Percentiles rank a stretch among this genome's conserved stretches.
These are phyloP conservation scores for Zoysia pacifica DNA, from an alignment of 176 grass and related monocot species.

Conservation along the genomic window DNA sequence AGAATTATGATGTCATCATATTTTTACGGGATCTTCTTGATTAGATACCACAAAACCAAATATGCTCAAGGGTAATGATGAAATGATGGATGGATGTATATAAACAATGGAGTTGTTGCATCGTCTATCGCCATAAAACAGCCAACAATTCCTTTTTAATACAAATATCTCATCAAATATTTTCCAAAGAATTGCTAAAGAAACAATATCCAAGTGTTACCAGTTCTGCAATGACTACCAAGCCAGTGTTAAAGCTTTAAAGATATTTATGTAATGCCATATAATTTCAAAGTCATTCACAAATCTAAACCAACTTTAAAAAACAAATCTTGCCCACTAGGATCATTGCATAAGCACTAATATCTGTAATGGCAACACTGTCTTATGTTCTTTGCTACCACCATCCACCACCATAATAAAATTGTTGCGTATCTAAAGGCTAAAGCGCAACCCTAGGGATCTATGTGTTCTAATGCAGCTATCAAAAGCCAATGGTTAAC, in stretches of 20 bases:
- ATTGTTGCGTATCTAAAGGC: background rate
- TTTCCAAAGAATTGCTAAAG: background rate
- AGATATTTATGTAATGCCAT: conserved; percentile 11
- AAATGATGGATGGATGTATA: too few species aligned
- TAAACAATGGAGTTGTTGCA: too few species aligned
- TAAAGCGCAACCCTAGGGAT: background rate
- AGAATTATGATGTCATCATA: background rate
- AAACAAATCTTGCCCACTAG: background rate
- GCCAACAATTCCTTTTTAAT: too few species aligned
- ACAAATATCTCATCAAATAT: too few species aligned
- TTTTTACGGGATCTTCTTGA: background rate
- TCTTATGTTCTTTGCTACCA: background rate
- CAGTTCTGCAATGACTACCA: conserved; percentile 17
- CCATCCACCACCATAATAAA: background rate
- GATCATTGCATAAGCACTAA: background rate
- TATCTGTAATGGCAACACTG: background rate
- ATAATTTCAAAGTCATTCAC: conserved; percentile 5
- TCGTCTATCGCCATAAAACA: too few species aligned
- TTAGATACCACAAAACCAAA: too few species aligned
- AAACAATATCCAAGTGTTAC: background rate
- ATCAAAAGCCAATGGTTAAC: background rate
- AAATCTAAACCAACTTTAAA: background rate
- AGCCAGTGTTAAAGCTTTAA: conserved; percentile 9
- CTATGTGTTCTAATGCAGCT: background rate
- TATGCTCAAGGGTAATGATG: background rate